Conservation (phyloP, 2,329 filamentous ascomycete species). For the Apiospora hydei region DNA sequence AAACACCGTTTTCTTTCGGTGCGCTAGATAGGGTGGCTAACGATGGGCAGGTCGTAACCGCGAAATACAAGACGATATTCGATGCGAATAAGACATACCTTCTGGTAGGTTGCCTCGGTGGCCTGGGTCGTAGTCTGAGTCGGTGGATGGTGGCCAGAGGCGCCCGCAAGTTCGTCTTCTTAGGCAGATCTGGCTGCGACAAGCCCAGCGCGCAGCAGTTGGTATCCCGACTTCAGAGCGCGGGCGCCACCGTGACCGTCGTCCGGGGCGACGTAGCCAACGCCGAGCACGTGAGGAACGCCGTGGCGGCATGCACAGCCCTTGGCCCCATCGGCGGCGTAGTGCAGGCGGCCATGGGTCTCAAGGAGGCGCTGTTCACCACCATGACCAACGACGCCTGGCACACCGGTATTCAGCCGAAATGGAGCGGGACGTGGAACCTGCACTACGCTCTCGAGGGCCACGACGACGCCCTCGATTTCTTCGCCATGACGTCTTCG, state of each 20-base stretch:
- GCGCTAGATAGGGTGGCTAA: too few species aligned
- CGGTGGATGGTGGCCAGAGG: constrained; percentile 41
- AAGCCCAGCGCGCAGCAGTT: constrained; percentile 31
- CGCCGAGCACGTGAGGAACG: constrained; percentile 38
- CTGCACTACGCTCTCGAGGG: constrained; percentile 41
- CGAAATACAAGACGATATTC: background rate
- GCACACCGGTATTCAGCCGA: constrained; percentile 45
- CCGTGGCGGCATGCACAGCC: constrained; percentile 31
- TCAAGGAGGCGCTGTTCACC: constrained; percentile 41
- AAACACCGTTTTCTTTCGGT: too few species aligned
- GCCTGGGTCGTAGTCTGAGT: constrained; percentile 42
- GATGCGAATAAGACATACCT: constrained; percentile 40
- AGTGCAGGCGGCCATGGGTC: constrained; percentile 52
- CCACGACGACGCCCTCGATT: constrained; percentile 27
- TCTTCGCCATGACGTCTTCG: constrained; percentile 37
- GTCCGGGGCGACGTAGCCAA: constrained; percentile 41
- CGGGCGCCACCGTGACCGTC: constrained; percentile 35
- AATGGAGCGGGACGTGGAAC: constrained; percentile 53
- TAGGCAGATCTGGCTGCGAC: constrained; percentile 38
- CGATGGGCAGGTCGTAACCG: too few species aligned
- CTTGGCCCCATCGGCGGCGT: constrained; percentile 46
- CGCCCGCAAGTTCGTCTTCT: constrained; percentile 40
- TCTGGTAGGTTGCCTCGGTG: constrained; percentile 45
- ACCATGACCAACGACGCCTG: constrained; percentile 49
- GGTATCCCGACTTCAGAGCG: constrained; percentile 33